Evolutionary conservation across 176 grass and related monocot species (phyloP).

Genomic region (Musa schizocarpa): DNA sequence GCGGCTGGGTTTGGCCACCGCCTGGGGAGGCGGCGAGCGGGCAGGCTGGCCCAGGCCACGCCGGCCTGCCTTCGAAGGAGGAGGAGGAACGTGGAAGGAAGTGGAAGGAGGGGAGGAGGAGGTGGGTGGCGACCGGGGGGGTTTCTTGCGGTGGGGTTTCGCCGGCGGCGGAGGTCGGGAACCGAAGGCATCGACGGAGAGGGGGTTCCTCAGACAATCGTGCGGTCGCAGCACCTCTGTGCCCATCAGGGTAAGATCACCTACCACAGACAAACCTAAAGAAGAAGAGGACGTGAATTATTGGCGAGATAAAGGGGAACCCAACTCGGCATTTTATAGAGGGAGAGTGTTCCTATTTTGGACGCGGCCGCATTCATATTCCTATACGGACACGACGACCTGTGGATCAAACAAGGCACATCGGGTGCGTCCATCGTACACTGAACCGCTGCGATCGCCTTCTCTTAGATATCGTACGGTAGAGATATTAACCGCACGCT

Average conservation of each 20-base stretch:
- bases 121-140: background rate
- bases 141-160: background rate
- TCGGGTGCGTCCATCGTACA: background rate
- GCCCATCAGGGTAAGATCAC: background rate
- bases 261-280: background rate
- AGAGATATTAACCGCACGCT: background rate
- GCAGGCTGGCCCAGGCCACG: too few species aligned
- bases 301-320: too few species aligned
- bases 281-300: background rate
- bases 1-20: background rate
- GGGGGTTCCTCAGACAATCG: background rate
- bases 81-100: background rate
- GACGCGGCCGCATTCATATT: background rate
- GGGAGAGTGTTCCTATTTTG: background rate
- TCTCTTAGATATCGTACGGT: background rate
- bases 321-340: background rate
- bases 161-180: background rate
- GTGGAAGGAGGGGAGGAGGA: background rate
- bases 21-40: background rate
- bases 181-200: background rate
- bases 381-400: background rate
- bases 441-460: background rate
- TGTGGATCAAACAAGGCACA: background rate
- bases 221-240: background rate
- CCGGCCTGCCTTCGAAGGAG: background rate